These are phyloP conservation scores for Solidago caesia DNA, from an alignment of 129 eudicot genomes.

Conservation along the genomic window DNA sequence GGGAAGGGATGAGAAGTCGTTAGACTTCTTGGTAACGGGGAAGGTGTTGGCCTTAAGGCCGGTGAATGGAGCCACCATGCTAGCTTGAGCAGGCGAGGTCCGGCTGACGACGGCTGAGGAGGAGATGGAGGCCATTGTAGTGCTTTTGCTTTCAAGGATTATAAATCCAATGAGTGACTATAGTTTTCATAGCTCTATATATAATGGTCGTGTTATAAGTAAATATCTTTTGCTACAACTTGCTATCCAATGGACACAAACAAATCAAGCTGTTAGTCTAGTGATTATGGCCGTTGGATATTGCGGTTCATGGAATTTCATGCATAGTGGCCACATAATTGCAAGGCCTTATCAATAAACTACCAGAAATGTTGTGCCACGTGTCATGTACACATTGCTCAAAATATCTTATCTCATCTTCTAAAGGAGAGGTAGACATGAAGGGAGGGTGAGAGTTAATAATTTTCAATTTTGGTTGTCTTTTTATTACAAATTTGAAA, in stretches of 20 bases:
- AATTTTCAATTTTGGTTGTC: background rate
- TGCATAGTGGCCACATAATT: conserved; percentile 30
- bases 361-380: conserved; percentile 32
- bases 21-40: conserved; percentile 42
- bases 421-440: conserved; percentile 28
- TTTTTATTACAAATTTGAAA: background rate
- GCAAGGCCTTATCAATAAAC: conserved; percentile 36
- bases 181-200: conserved; percentile 22
- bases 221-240: background rate
- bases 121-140: conserved; percentile 43
- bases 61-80: conserved; percentile 55
- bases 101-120: conserved; percentile 39
- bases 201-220: conserved; percentile 25
- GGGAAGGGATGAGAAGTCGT: conserved; percentile 49
- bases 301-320: conserved; percentile 27
- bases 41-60: conserved; percentile 54
- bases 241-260: conserved; percentile 34
- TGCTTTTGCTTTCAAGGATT: background rate
- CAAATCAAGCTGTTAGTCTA: conserved; percentile 11
- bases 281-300: conserved; percentile 39
- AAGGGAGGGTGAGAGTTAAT: conserved; percentile 25
- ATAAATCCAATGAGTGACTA: conserved; percentile 20
- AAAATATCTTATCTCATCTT: conserved; percentile 49
- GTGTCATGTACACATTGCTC: conserved; percentile 37
- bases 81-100: conserved; percentile 46